Evolutionary conservation across 257 asterid species (phyloP).

Genomic region (Petrea volubilis): DNA sequence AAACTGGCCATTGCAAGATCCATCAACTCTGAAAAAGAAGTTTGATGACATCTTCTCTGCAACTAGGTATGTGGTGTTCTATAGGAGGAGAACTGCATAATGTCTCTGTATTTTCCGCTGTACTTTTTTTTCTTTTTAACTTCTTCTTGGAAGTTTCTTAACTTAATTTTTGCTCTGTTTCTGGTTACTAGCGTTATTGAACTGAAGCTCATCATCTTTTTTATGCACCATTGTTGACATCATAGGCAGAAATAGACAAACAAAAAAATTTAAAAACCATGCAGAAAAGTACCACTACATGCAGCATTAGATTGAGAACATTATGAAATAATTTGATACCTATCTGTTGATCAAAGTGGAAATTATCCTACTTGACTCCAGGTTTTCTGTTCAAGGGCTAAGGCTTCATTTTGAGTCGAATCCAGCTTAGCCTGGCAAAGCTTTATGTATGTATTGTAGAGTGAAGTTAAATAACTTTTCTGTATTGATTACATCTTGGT

Average conservation of each 20-base stretch:
- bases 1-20: constrained; percentile 98
- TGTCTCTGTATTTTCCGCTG: constrained; percentile 10
- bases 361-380: background rate
- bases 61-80: constrained; percentile 64
- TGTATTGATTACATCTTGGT: background rate
- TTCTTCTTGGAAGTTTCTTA: background rate
- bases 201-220: background rate
- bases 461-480: background rate
- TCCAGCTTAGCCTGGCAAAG: background rate
- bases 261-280: background rate
- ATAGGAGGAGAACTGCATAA: background rate
- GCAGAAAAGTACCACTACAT: background rate
- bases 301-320: background rate
- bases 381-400: background rate
- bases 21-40: constrained; percentile 88
- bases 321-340: background rate
- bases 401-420: background rate
- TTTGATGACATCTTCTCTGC: constrained; percentile 98
- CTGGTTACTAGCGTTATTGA: background rate
- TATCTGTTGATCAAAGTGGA: background rate
- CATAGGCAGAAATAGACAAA: background rate
- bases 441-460: background rate
- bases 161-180: background rate
- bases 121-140: constrained; percentile 8
- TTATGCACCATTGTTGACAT: constrained; percentile 11